Conservation (phyloP, 169 alveolate genomes). For the Cryptosporidium muris region DNA sequence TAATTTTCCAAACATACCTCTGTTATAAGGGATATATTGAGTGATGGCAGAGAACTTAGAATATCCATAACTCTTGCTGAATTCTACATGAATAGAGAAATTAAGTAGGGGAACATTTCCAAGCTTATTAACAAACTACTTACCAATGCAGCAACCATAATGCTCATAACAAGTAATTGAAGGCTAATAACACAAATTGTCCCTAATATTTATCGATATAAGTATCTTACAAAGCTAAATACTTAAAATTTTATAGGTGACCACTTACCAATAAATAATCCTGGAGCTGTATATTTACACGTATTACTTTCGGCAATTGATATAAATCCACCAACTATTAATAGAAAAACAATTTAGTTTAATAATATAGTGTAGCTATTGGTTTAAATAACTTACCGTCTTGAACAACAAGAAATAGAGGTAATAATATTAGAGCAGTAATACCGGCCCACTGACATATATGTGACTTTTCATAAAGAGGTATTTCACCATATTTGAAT, state of each 20-base stretch:
- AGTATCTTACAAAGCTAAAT: background rate
- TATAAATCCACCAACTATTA: slow-evolving; percentile 58
- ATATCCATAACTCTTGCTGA: slow-evolving; percentile 49
- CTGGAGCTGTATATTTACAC: slow-evolving; percentile 65
- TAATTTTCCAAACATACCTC: background rate
- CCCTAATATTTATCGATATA: slow-evolving; percentile 28
- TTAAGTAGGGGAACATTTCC: too few relatives aligned
- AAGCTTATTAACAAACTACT: too few relatives aligned
- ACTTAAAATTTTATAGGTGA: background rate
- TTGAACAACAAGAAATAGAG: slow-evolving; percentile 7
- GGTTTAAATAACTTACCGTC: slow-evolving; percentile 28
- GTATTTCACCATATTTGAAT: slow-evolving; percentile 58
- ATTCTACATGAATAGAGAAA: background rate
- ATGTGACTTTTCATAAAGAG: slow-evolving; percentile 6
- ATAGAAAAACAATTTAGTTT: background rate
- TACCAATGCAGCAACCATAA: slow-evolving; percentile 25
- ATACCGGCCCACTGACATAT: slow-evolving; percentile 38
- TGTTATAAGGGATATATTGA: slow-evolving; percentile 3
- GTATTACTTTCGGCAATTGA: slow-evolving; percentile 51
- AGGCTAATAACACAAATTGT: slow-evolving; percentile 34
- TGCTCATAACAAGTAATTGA: slow-evolving; percentile 16
- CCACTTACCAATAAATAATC: slow-evolving; percentile 57
- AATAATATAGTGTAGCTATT: background rate
- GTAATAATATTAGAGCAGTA: slow-evolving; percentile 16
- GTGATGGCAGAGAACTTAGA: slow-evolving; percentile 35